Conservation (phyloP, 163 green algal species). For the Scenedesmus sp. region DNA sequence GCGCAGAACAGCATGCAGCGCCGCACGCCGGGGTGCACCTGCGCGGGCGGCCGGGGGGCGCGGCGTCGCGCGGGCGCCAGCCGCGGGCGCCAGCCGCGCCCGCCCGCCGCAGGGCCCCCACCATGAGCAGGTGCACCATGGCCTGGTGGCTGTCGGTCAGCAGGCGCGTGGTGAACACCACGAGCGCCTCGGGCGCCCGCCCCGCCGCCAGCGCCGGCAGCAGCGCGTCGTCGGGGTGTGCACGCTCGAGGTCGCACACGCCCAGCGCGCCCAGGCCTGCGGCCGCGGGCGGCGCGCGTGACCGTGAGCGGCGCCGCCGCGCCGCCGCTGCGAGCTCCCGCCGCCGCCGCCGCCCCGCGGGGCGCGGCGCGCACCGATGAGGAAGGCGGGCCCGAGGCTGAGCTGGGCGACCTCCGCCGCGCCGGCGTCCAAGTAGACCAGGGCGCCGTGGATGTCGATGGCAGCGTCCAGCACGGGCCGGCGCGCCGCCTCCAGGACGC, state of each 20-base stretch:
- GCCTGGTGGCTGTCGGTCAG: conserved; percentile 55
- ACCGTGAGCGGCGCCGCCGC: neutral
- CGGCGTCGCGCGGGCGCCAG: too few species aligned
- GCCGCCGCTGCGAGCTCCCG: neutral
- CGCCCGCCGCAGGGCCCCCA: neutral
- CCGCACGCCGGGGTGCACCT: conserved; percentile 21
- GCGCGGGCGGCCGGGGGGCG: too few species aligned
- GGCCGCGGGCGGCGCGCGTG: neutral
- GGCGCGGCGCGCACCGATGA: conserved; percentile 48
- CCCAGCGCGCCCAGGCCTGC: conserved; percentile 57
- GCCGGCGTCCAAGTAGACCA: conserved; percentile 62
- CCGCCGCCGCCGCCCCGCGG: neutral
- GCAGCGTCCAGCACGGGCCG: conserved; percentile 50
- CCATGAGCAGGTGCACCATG: conserved; percentile 54
- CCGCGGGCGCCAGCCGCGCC: neutral
- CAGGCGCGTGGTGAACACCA: conserved; percentile 58
- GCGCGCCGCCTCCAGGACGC: conserved; percentile 46
- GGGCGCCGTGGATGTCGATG: conserved; percentile 38
- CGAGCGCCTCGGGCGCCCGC: conserved; percentile 19
- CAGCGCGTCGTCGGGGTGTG: conserved; percentile 48
- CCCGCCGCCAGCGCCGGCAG: conserved; percentile 31
- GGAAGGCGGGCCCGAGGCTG: conserved; percentile 53
- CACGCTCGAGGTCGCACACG: conserved; percentile 56
- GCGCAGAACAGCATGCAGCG: conserved; percentile 42
- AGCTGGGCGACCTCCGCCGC: conserved; percentile 56